Evolutionary conservation across 345 rosid species (phyloP).

Genomic region (Bruguiera sexangula): DNA sequence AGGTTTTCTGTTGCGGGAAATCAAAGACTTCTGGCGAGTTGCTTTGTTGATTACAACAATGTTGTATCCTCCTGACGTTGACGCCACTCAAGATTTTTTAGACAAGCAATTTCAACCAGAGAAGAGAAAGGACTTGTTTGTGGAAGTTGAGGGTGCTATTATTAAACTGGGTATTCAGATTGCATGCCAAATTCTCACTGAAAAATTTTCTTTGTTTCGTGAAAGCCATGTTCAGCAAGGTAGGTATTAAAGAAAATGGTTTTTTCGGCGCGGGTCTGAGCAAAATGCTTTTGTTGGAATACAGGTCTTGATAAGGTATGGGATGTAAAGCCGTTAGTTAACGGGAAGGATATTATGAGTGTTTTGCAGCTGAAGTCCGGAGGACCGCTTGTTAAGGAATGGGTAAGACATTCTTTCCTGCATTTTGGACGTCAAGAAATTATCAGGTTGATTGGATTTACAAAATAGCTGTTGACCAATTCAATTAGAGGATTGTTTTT

Average conservation of each 20-base stretch:
- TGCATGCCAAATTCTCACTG: too few relatives aligned
- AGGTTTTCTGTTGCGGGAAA: constrained; percentile 76
- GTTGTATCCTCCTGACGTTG: constrained; percentile 40
- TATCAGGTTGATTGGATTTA: too few relatives aligned
- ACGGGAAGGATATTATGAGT: constrained; percentile 77
- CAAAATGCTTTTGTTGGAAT: constrained; percentile 3
- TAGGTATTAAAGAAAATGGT: too few relatives aligned
- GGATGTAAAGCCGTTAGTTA: constrained; percentile 76
- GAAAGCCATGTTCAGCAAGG: too few relatives aligned
- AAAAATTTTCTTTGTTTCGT: too few relatives aligned
- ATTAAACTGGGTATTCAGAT: constrained; percentile 46
- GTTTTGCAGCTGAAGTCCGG: constrained; percentile 71
- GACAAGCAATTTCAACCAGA: constrained; percentile 43
- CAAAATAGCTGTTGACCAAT: too few relatives aligned
- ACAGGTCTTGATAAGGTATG: constrained; percentile 78
- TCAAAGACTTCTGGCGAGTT: constrained; percentile 84
- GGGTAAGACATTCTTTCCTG: constrained; percentile 49
- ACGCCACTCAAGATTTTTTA: constrained; percentile 29
- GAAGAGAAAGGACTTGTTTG: constrained; percentile 48
- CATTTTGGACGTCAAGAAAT: too few relatives aligned
- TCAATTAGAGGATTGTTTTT: too few relatives aligned
- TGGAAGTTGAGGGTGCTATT: constrained; percentile 50
- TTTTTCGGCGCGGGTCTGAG: too few relatives aligned
- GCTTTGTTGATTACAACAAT: constrained; percentile 61
- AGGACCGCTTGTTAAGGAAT: constrained; percentile 74